Evolutionary conservation across 129 eudicot genomes (phyloP), one percentile per base, ranked within the genome.

Genomic region (Escallonia rubra): DNA sequence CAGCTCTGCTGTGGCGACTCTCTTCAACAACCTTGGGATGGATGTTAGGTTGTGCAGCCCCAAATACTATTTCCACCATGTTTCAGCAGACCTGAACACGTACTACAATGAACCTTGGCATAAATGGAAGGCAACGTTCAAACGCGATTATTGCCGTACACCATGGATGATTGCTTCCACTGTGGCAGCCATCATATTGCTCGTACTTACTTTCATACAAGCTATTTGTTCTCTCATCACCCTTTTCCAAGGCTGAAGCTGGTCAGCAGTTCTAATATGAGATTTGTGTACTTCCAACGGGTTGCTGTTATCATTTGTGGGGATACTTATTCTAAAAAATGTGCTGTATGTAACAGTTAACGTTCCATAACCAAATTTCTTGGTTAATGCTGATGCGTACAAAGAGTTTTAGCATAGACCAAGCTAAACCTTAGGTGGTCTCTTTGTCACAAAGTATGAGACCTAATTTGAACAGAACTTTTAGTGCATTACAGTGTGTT

Each of bases 81-180:
- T 76, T 48, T 52, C 59, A 5, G 62, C 51, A 59, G 55, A 49
- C 2, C 42, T 69, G 52, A 76, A 76, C 7, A 58, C n/a, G 4
- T 57, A 76, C 16, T 69, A 66, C 15, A 52, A 43, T 9, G 62
- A 50, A 12, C 60, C 53, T 38, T 58, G 75, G 40, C 48, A 64
- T 45, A 23, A 73, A 54, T 69, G 75, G 71, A 76, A 55, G 45
- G 75, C 61, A 39, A 64, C 63, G 0, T 16, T 76, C 5, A 55
- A 42, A 49, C 74, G 67, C 13, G 60, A 68, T 47, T 62, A 68
- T 54, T 76, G 47, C 61, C 69, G 66, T 49, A 43, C 62, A 2
- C 80, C 75, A 43, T 63, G 66, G 75, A 44, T 23, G 14, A 64
- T 63, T 14, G 61, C 49, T 53, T 56, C 74, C 16, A 69, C 61